These are phyloP conservation scores for Anthostomella pinea DNA, from an alignment of 2,329 filamentous ascomycete genomes.

Conservation along the genomic window DNA sequence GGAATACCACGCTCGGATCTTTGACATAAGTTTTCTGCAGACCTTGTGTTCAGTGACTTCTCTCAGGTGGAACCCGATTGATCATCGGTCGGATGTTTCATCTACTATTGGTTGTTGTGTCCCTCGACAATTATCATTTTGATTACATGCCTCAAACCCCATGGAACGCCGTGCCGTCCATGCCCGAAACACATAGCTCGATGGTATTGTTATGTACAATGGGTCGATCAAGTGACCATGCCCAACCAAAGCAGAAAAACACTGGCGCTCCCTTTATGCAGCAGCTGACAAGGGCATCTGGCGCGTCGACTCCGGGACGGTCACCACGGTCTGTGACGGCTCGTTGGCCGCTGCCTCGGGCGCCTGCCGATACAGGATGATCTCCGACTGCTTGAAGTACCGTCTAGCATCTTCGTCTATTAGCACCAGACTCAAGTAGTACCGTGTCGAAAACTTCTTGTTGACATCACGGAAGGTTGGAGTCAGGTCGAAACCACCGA, in stretches of 20 bases:
- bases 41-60: no score
- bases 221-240: constrained; percentile 4
- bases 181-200: constrained; percentile 20
- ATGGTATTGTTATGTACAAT: constrained; percentile 27
- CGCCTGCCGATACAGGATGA: constrained; percentile 87
- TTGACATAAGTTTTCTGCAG: no score
- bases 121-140: no score
- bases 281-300: constrained; percentile 23
- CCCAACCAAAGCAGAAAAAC: constrained; percentile 3
- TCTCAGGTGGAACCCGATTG: no score
- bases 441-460: constrained; percentile 98
- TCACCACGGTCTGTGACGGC: constrained; percentile 42
- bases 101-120: no score
- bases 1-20: no score
- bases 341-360: constrained; percentile 52
- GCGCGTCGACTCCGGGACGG: constrained; percentile 35
- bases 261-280: constrained; percentile 13
- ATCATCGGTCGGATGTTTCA: no score
- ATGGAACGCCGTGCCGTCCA: constrained; percentile 29
- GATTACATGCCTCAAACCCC: constrained; percentile 17
- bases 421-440: constrained; percentile 93
- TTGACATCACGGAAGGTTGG: constrained; percentile 99
- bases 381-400: constrained; percentile 99
- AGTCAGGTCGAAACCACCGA: constrained; percentile 95
- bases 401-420: constrained; percentile 96